Percentiles rank a stretch among this genome's conserved stretches.
phyloP scores from a whole-genome alignment of 2,329 filamentous ascomycete genomes.

The Reticulascus tulasneorum region DNA sequence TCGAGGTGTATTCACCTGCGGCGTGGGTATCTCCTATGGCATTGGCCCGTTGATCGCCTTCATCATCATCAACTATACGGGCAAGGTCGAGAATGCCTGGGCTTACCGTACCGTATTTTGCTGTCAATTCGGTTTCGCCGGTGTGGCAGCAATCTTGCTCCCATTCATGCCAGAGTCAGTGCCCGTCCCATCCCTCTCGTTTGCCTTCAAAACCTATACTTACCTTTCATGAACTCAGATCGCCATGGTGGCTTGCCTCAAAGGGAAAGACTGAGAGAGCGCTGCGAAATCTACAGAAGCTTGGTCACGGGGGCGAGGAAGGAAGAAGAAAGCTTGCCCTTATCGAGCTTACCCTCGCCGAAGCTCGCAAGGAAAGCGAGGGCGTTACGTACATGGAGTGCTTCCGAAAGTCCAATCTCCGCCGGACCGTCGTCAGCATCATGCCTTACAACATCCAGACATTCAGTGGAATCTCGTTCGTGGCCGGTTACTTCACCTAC shows the following conservation, averaged over 20 bases:
- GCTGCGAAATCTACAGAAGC: slow-evolving; percentile 26
- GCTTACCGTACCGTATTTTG: slow-evolving; percentile 29
- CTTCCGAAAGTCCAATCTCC: slow-evolving; percentile 33
- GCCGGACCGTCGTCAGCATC: slow-evolving; percentile 35
- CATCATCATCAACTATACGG: slow-evolving; percentile 27
- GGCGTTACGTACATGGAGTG: slow-evolving; percentile 35
- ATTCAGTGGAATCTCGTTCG: slow-evolving; percentile 19
- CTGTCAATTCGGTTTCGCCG: slow-evolving; percentile 29
- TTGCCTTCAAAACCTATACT: not conserved
- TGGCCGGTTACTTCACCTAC: slow-evolving; percentile 23
- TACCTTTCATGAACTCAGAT: slow-evolving; percentile 6
- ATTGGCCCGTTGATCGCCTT: slow-evolving; percentile 26
- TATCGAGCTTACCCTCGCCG: slow-evolving; percentile 27
- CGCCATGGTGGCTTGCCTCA: slow-evolving; percentile 37
- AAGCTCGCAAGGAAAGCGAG: slow-evolving; percentile 29
- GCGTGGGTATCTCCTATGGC: slow-evolving; percentile 24
- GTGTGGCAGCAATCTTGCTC: slow-evolving; percentile 23
- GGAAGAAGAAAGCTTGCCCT: slow-evolving; percentile 24
- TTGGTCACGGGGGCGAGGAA: slow-evolving; percentile 22
- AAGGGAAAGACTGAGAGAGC: slow-evolving; percentile 29
- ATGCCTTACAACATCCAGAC: slow-evolving; percentile 30
- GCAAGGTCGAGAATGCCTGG: slow-evolving; percentile 23
- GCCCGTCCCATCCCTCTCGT: no score
- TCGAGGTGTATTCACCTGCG: slow-evolving; percentile 23
- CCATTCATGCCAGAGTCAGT: slow-evolving; percentile 36